Evolutionary conservation across 768 basidiomycete species (phyloP).

Genomic region (Lactifluus pinguis): DNA sequence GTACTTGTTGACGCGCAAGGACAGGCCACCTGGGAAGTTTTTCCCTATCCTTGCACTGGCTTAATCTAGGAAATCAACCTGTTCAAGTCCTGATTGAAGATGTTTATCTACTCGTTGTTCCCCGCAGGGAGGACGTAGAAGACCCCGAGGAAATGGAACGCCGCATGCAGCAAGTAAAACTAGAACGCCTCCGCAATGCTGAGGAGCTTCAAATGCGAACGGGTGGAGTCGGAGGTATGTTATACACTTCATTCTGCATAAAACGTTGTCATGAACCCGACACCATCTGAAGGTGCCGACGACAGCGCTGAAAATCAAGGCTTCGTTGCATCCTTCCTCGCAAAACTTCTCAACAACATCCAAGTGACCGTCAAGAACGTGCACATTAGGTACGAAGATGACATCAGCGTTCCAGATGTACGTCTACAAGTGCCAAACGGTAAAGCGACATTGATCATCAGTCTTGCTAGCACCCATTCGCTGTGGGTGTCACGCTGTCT

Average conservation of each 20-base stretch:
- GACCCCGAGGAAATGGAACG: slow-evolving; percentile 81
- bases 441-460: background rate
- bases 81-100: slow-evolving; percentile 90
- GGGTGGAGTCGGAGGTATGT: slow-evolving; percentile 44
- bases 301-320: slow-evolving; percentile 67
- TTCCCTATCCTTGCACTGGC: slow-evolving; percentile 80
- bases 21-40: slow-evolving; percentile 81
- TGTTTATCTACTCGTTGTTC: slow-evolving; percentile 87
- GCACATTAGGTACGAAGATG: slow-evolving; percentile 94
- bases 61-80: slow-evolving; percentile 81
- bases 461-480: slow-evolving; percentile 77
- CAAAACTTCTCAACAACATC: slow-evolving; percentile 90
- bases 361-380: slow-evolving; percentile 95
- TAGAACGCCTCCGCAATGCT: slow-evolving; percentile 81
- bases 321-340: slow-evolving; percentile 69
- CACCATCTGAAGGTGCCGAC: slow-evolving; percentile 20
- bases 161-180: slow-evolving; percentile 76
- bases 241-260: slow-evolving; percentile 21
- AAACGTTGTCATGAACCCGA: background rate
- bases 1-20: background rate
- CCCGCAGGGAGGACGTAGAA: slow-evolving; percentile 56
- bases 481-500: slow-evolving; percentile 80
- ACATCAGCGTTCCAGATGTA: slow-evolving; percentile 85
- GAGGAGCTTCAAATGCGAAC: slow-evolving; percentile 70
- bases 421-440: slow-evolving; percentile 24